Evolutionary conservation across 1,139 yeast species (phyloP), one percentile per base, ranked within the genome.

Genomic region (Scheffersomyces illinoinensis): DNA sequence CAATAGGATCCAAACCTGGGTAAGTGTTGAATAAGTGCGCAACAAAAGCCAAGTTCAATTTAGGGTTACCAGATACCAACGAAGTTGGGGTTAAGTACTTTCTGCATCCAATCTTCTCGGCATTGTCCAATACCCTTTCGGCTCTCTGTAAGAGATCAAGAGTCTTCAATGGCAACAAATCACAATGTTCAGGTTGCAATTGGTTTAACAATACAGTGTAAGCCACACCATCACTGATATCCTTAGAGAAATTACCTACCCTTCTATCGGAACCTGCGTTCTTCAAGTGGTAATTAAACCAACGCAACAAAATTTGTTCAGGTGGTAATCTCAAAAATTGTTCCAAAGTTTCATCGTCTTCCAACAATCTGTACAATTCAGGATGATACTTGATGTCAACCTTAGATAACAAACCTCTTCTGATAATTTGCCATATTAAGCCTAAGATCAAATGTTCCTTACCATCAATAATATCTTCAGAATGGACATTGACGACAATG

Each of bases 371-470:
- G 78, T 96, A 95, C 72, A 95, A 84, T 76, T 95, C 99, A 4
- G 99, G 99, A 71, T 95, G 99, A 63, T 89, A 82, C 75, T 95
- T 93, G 74, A 95, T 95, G 74, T 96, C 99, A 71, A 95, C 96
- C 77, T 95, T 95, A 65, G 96, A 85, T 68, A 95, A 86, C 71
- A 95, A 82, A 54, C 99, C 99, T 76, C 97, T 88, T 76, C 99
- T 89, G 67, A 95, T 96, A 68, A 96, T 90, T 79, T 95, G 99
- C 99, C 99, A 95, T 68, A 95, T 93, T 61, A 96, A 85, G 61
- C 99, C 99, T 66, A 95, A 81, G 64, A 95, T 92, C 74, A 95
- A 85, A 75, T 95, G 98, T 76, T 95, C 99, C 68, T 90, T 91
- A 67, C 99, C 99, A 68, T 93, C 98, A 67, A 93, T 93, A 61